Percentiles rank a stretch among this genome's conserved stretches.
Evolutionary conservation across 768 basidiomycete species (phyloP).

Genomic region (Nevesoporus exiguus): DNA sequence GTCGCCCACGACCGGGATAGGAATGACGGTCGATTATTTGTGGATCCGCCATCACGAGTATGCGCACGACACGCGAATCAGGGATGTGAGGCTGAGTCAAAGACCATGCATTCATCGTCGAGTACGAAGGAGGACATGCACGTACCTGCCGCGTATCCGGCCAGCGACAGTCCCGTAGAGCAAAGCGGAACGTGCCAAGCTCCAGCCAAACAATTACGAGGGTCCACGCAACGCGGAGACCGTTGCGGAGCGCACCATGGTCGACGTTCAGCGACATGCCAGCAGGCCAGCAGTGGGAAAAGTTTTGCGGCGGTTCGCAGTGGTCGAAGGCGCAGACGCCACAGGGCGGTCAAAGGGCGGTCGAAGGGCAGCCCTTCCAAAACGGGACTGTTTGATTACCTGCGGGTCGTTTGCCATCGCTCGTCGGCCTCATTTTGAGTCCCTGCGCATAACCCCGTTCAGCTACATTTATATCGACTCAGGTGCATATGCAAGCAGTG

Average conservation of each 20-base stretch:
- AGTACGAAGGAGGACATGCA: constrained; percentile 9
- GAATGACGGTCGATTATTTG: constrained; percentile 78
- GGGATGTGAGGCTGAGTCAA: constrained; percentile 17
- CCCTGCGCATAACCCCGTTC: too few relatives aligned
- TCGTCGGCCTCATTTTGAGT: too few relatives aligned
- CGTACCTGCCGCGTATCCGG: constrained; percentile 43
- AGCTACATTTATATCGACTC: neutral
- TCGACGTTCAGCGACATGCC: constrained; percentile 10
- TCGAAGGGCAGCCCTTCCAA: neutral
- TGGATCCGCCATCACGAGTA: constrained; percentile 83
- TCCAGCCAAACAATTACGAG: constrained; percentile 70
- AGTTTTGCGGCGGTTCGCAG: too few relatives aligned
- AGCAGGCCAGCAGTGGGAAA: too few relatives aligned
- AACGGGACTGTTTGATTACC: neutral
- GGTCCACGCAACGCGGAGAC: constrained; percentile 59
- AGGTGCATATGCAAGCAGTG: neutral
- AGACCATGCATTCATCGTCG: neutral
- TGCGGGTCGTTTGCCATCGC: too few relatives aligned
- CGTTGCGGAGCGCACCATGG: constrained; percentile 23
- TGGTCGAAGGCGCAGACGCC: too few relatives aligned
- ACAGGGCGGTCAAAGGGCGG: too few relatives aligned
- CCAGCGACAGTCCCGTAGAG: constrained; percentile 54
- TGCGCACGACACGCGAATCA: constrained; percentile 25
- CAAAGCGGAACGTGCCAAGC: constrained; percentile 50
- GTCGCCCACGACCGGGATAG: constrained; percentile 57